Evolutionary conservation across 164 flowering plant species (phyloP).

Genomic region (Dillenia suffruticosa): DNA sequence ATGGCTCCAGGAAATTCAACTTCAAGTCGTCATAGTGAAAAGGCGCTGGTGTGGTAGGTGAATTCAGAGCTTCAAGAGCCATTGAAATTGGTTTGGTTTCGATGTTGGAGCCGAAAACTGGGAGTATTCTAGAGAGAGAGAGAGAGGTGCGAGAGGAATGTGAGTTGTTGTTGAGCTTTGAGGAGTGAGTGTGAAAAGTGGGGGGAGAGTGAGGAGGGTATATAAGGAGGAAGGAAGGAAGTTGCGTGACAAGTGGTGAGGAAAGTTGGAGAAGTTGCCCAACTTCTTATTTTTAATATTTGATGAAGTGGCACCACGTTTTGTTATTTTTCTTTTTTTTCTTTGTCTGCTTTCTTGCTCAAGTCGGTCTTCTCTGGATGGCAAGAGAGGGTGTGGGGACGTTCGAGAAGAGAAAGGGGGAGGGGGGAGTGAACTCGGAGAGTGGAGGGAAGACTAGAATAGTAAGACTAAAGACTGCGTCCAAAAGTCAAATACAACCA

Average conservation of each 20-base stretch:
- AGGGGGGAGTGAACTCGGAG: background rate
- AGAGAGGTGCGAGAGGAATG: background rate
- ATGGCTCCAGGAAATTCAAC: constrained; percentile 23
- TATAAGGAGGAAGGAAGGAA: constrained; percentile 19
- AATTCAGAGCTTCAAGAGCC: constrained; percentile 50
- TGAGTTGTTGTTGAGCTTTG: background rate
- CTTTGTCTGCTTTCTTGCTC: background rate
- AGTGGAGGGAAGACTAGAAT: background rate
- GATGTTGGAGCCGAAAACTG: background rate
- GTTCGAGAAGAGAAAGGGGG: background rate
- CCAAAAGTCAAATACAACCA: too few relatives aligned
- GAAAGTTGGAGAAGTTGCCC: constrained; percentile 7
- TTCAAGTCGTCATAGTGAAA: constrained; percentile 17
- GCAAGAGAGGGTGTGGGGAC: background rate
- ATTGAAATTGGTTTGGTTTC: constrained; percentile 5
- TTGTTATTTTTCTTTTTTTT: background rate
- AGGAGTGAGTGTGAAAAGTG: constrained; percentile 1
- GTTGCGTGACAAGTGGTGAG: constrained; percentile 41
- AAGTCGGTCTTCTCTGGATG: background rate
- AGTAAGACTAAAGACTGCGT: too few relatives aligned
- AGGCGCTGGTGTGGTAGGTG: constrained; percentile 25
- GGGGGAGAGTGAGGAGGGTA: constrained; percentile 4
- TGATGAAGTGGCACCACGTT: background rate
- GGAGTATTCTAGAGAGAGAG: background rate
- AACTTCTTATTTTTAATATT: background rate